Conservation (phyloP, 176 grass and related monocot species). For the Urochloa ruziziensis region DNA sequence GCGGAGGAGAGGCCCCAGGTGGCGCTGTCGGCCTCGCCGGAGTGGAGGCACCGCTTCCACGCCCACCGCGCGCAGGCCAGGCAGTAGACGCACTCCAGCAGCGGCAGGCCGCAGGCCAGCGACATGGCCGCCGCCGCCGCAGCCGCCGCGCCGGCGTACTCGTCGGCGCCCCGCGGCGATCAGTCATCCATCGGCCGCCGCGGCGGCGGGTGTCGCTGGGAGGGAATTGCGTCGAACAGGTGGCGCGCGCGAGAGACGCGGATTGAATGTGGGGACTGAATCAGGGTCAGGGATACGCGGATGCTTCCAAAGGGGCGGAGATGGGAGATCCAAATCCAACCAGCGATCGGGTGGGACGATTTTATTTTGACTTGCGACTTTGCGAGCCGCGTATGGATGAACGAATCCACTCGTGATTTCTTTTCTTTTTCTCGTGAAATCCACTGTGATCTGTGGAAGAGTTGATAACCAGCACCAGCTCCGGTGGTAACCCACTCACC, state of each 20-base stretch:
- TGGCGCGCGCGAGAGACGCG: neutral
- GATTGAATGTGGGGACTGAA: neutral
- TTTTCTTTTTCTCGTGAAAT: neutral
- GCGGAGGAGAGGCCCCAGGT: constrained; percentile 65
- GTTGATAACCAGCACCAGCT: neutral
- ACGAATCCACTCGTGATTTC: neutral
- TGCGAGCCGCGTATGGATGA: neutral
- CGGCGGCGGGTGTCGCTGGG: neutral
- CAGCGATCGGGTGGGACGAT: neutral
- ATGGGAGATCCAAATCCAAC: neutral
- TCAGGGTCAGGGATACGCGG: neutral
- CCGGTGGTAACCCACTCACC: neutral
- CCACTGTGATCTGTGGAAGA: neutral
- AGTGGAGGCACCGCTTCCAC: constrained; percentile 91
- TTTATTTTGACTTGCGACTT: too few species aligned
- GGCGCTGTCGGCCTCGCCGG: constrained; percentile 67
- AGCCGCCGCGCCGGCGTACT: neutral
- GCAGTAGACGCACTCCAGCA: constrained; percentile 97
- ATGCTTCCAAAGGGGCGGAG: neutral
- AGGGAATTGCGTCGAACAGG: constrained; percentile 18
- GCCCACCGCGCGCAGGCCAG: constrained; percentile 94
- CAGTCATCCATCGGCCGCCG: constrained; percentile 22
- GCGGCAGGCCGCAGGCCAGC: constrained; percentile 74
- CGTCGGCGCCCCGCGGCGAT: neutral
- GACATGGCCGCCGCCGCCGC: constrained; percentile 52